Percentiles rank a stretch among this genome's conserved stretches.
These are phyloP conservation scores for Kandelia obovata DNA, from an alignment of 345 rosid species.

Conservation along the genomic window DNA sequence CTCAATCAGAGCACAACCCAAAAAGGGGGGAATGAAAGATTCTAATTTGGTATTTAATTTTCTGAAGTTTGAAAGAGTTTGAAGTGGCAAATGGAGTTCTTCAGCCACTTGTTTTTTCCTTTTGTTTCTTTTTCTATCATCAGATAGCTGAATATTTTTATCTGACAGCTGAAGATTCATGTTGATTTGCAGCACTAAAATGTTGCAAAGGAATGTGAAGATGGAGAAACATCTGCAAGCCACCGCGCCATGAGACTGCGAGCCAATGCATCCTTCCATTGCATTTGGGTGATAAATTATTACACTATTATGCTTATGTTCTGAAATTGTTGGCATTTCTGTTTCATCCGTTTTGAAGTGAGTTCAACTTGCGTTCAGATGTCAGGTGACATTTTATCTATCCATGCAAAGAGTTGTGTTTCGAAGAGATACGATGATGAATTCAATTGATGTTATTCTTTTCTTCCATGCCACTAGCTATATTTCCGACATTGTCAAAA, in stretches of 20 bases:
- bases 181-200: no score
- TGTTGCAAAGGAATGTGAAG: slow-evolving; percentile 18
- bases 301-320: slow-evolving; percentile 11
- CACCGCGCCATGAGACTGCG: not conserved
- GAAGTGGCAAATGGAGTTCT: not conserved
- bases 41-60: no score
- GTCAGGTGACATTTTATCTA: slow-evolving; percentile 16
- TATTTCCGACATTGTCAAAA: slow-evolving; percentile 16
- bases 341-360: slow-evolving; percentile 27
- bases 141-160: not conserved
- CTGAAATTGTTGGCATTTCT: slow-evolving; percentile 20
- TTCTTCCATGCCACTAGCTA: not conserved
- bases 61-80: not conserved
- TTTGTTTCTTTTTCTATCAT: not conserved
- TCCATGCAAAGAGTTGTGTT: slow-evolving; percentile 34
- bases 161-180: no score
- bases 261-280: slow-evolving; percentile 11
- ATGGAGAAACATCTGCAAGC: slow-evolving; percentile 22
- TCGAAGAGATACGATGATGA: slow-evolving; percentile 23
- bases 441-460: slow-evolving; percentile 24
- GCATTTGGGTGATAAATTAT: slow-evolving; percentile 15
- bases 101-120: not conserved
- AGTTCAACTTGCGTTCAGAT: slow-evolving; percentile 20
- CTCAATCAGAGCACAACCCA: no score
- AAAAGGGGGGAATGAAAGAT: no score